Evolutionary conservation across 768 basidiomycete species (phyloP).

Genomic region (Tylopilus sp.): DNA sequence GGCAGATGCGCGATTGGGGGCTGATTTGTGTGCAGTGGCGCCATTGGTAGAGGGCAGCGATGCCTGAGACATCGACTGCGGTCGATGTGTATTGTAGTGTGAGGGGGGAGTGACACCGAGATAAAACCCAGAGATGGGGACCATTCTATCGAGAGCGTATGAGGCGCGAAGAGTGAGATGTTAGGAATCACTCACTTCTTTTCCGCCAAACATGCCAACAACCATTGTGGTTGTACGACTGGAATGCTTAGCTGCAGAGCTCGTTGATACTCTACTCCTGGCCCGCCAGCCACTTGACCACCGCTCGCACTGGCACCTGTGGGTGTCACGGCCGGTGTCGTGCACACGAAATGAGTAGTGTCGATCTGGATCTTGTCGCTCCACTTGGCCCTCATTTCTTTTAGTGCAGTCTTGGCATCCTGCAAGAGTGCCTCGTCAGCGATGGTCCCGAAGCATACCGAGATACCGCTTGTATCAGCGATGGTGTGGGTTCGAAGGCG

Average conservation of each 20-base stretch:
- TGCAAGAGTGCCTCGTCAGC: slow-evolving; percentile 73
- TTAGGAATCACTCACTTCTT: slow-evolving; percentile 58
- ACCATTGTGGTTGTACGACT: slow-evolving; percentile 92
- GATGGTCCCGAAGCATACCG: slow-evolving; percentile 91
- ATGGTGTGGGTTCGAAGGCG: slow-evolving; percentile 90
- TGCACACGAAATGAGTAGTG: slow-evolving; percentile 97
- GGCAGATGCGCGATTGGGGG: slow-evolving; percentile 63
- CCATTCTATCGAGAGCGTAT: slow-evolving; percentile 55
- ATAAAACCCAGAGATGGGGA: slow-evolving; percentile 80
- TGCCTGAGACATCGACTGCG: slow-evolving; percentile 77
- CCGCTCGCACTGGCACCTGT: slow-evolving; percentile 54
- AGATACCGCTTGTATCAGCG: slow-evolving; percentile 91
- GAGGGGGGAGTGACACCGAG: slow-evolving; percentile 64
- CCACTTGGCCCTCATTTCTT: slow-evolving; percentile 87
- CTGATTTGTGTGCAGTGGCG: slow-evolving; percentile 30
- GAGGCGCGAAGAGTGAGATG: neutral
- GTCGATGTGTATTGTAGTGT: slow-evolving; percentile 40
- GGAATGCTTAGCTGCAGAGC: slow-evolving; percentile 93
- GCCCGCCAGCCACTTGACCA: slow-evolving; percentile 48
- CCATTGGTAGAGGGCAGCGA: slow-evolving; percentile 40
- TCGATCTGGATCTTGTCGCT: slow-evolving; percentile 94
- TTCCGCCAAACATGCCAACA: slow-evolving; percentile 83
- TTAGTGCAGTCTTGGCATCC: slow-evolving; percentile 75
- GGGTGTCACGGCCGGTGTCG: slow-evolving; percentile 74
- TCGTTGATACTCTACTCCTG: slow-evolving; percentile 90